These are phyloP conservation scores for Micractinium conductrix DNA, from an alignment of 139 green algal genomes.

Conservation along the genomic window DNA sequence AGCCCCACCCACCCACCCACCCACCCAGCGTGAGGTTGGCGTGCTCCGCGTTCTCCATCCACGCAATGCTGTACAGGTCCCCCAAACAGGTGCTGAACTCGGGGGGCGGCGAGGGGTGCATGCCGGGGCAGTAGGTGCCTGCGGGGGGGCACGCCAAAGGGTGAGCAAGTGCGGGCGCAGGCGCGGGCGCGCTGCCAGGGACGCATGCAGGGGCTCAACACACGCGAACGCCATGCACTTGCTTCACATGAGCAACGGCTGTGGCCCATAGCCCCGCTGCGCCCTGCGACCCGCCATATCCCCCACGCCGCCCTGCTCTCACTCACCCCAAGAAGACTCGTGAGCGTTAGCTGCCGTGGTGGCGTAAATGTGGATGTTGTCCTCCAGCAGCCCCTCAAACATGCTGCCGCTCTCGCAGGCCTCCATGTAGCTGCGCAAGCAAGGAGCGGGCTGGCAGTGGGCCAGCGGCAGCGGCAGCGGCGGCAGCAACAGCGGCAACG, in stretches of 20 bases:
- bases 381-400: slow-evolving; percentile 85
- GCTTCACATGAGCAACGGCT: no score
- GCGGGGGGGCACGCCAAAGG: neutral
- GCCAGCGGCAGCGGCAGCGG: neutral
- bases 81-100: slow-evolving; percentile 92
- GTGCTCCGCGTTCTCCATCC: slow-evolving; percentile 92
- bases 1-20: no score
- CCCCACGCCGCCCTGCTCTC: no score
- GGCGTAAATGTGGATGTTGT: slow-evolving; percentile 69
- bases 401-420: slow-evolving; percentile 94
- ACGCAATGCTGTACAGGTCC: slow-evolving; percentile 94
- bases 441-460: neutral
- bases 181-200: no score
- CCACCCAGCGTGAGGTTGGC: slow-evolving; percentile 60
- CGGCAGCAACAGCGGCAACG: neutral
- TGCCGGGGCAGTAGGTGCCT: slow-evolving; percentile 35
- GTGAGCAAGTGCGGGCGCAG: no score
- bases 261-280: no score
- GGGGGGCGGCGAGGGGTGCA: slow-evolving; percentile 41
- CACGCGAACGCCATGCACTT: no score
- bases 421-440: slow-evolving; percentile 76
- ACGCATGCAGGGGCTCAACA: no score
- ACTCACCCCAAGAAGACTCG: slow-evolving; percentile 89
- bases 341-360: slow-evolving; percentile 89
- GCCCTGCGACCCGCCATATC: no score